Evolutionary conservation across 208 protist species (phyloP).

Genomic region (Trichomonas gallinae): DNA sequence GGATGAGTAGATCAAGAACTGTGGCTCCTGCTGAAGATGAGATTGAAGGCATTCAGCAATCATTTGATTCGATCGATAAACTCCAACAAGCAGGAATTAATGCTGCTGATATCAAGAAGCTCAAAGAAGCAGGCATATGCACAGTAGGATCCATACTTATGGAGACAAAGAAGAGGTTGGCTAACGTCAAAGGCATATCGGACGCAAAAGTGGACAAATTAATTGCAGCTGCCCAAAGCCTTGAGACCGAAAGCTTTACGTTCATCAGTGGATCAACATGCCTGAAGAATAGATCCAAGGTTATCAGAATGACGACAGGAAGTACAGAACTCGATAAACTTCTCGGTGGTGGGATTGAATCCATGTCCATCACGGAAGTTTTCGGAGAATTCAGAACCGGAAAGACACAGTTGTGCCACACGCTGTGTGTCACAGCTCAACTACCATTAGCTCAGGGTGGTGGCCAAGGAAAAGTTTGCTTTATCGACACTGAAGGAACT

Average conservation of each 20-base stretch:
- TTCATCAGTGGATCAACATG: constrained; percentile 55
- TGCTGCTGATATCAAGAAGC: constrained; percentile 51
- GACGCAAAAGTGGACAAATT: constrained; percentile 94
- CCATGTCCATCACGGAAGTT: constrained; percentile 64
- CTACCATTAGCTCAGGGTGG: constrained; percentile 65
- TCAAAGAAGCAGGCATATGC: constrained; percentile 48
- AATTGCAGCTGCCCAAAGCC: constrained; percentile 56
- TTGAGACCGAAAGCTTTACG: constrained; percentile 64
- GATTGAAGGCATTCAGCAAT: neutral
- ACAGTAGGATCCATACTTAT: constrained; percentile 49
- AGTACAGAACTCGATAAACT: constrained; percentile 69
- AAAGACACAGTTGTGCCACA: constrained; percentile 92
- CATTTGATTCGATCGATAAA: neutral
- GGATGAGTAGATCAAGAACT: neutral
- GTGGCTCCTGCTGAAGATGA: neutral
- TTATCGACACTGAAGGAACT: constrained; percentile 93
- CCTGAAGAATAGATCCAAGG: neutral
- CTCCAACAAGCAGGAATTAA: constrained; percentile 24
- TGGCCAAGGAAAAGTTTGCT: constrained; percentile 72
- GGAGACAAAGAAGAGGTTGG: constrained; percentile 50
- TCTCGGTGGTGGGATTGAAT: constrained; percentile 84
- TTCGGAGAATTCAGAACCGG: constrained; percentile 76
- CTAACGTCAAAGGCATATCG: constrained; percentile 84
- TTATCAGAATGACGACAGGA: constrained; percentile 73
- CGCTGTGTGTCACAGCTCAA: constrained; percentile 81